These are phyloP conservation scores for Starmerella kuoi DNA, from an alignment of 805 yeast genomes.

Conservation along the genomic window DNA sequence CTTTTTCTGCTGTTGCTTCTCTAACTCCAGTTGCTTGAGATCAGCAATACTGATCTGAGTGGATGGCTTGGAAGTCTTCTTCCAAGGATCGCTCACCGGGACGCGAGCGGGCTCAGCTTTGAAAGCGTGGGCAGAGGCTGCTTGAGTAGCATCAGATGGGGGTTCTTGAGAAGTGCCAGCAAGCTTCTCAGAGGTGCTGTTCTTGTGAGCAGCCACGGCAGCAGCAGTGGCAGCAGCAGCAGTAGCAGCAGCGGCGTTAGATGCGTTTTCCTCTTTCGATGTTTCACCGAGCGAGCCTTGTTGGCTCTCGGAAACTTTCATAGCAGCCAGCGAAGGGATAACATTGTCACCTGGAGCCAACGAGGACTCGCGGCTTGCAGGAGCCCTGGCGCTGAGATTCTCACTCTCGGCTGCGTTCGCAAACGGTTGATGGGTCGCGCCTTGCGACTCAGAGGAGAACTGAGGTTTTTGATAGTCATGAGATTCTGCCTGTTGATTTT, in stretches of 20 bases:
- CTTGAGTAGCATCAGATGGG: not conserved
- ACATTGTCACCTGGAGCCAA: not conserved
- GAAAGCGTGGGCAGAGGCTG: not conserved
- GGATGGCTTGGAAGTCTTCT: conserved; percentile 15
- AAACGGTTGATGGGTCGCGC: not conserved
- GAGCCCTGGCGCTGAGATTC: not conserved
- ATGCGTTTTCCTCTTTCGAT: not conserved
- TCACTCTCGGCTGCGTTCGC: not conserved
- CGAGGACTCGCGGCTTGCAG: not conserved
- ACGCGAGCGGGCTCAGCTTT: conserved; percentile 12
- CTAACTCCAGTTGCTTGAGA: conserved; percentile 15
- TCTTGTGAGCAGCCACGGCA: not conserved
- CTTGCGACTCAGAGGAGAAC: not conserved
- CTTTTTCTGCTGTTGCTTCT: conserved; percentile 9
- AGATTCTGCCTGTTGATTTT: not conserved
- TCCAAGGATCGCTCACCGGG: conserved; percentile 18
- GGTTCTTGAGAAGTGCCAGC: not conserved
- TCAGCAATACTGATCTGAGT: conserved; percentile 16
- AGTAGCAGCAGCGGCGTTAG: not conserved
- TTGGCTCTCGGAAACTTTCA: not conserved
- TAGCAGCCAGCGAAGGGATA: not conserved
- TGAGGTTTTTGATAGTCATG: not conserved
- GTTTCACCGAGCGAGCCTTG: not conserved
- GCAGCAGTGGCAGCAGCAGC: not conserved
- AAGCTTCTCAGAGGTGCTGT: not conserved